phyloP scores from a whole-genome alignment of 2,329 filamentous ascomycete genomes.

The Pyrenochaeta sp. region DNA sequence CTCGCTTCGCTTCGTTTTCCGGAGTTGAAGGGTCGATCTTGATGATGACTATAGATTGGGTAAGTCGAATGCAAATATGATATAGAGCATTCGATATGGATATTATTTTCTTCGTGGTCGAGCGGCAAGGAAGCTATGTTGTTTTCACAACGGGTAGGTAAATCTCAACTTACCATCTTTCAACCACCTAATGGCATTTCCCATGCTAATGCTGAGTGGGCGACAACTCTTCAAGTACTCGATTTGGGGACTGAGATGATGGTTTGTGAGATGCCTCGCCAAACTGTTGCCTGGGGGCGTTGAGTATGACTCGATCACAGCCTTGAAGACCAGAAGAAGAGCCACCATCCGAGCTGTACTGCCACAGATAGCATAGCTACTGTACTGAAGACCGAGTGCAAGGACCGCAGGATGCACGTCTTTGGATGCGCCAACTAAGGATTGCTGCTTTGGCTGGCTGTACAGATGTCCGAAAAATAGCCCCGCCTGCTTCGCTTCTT shows the following conservation, averaged over 20 bases:
- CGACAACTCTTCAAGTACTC: constrained; percentile 92
- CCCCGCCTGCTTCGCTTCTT: constrained; percentile 63
- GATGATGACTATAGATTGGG: constrained; percentile 68
- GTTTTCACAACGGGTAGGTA: too few species aligned
- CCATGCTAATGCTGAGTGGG: constrained; percentile 96
- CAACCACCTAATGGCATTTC: constrained; percentile 92
- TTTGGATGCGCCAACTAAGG: constrained; percentile 66
- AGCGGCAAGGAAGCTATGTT: too few species aligned
- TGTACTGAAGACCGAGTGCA: constrained; percentile 87
- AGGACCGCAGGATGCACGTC: constrained; percentile 87
- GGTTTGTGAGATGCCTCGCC: constrained; percentile 87
- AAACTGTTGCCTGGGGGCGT: constrained; percentile 86
- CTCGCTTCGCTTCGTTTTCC: constrained; percentile 81
- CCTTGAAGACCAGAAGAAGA: constrained; percentile 88
- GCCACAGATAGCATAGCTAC: constrained; percentile 85
- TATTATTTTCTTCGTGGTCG: not conserved
- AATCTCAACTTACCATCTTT: constrained; percentile 72
- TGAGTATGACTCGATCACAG: constrained; percentile 90
- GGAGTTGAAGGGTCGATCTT: constrained; percentile 86
- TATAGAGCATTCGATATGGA: not conserved
- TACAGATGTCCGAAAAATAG: constrained; percentile 76
- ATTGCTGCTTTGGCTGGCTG: constrained; percentile 73
- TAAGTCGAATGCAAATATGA: constrained; percentile 13
- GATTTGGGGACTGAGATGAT: constrained; percentile 92
- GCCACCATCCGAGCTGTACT: constrained; percentile 88